Conservation (phyloP, 176 grass and related monocot species). For the Oryza glumipatula region DNA sequence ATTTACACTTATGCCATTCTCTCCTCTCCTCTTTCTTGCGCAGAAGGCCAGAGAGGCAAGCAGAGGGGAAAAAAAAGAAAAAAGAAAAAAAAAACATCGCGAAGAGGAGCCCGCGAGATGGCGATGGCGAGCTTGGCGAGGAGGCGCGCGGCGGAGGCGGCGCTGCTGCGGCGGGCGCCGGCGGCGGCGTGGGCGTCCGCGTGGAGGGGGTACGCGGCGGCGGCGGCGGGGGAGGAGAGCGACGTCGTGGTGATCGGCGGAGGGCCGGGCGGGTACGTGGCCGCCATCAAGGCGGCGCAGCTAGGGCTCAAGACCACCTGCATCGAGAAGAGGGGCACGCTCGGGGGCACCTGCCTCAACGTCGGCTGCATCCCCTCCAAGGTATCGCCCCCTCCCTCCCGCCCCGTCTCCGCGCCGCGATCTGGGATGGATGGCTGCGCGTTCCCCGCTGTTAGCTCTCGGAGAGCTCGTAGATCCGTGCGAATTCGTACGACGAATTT, state of each 20-base stretch:
- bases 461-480: constrained; percentile 35
- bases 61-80: background rate
- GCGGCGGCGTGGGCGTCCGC: constrained; percentile 36
- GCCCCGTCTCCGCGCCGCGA: background rate
- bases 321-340: constrained; percentile 86
- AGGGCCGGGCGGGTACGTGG: constrained; percentile 88
- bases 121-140: constrained; percentile 74
- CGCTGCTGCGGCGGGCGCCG: constrained; percentile 46
- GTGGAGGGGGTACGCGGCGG: constrained; percentile 54
- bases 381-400: constrained; percentile 39
- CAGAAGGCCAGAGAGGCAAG: background rate
- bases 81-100: background rate
- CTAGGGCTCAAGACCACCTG: constrained; percentile 90
- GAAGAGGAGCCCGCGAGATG: constrained; percentile 50
- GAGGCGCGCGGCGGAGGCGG: constrained; percentile 53
- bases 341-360: constrained; percentile 94
- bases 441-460: background rate
- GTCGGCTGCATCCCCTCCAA: constrained; percentile 95
- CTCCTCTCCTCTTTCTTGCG: constrained; percentile 35
- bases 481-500: background rate
- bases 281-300: constrained; percentile 89
- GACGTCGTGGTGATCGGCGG: constrained; percentile 90
- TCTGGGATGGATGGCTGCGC: background rate
- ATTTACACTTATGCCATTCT: background rate
- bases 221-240: constrained; percentile 66